Evolutionary conservation across 257 asterid genomes (phyloP).

Genomic region (Plectranthus barbatus): DNA sequence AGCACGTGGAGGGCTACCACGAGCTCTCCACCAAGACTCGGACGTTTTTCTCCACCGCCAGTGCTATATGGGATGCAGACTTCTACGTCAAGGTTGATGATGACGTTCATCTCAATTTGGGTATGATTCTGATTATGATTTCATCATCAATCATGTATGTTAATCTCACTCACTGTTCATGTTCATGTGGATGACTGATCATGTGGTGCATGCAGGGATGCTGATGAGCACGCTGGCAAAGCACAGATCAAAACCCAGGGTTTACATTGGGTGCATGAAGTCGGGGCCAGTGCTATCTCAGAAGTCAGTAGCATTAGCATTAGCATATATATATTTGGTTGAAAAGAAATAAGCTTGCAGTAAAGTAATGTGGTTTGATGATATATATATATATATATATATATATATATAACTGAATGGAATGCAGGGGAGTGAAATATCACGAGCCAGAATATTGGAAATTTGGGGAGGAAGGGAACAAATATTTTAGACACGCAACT

Average conservation of each 20-base stretch:
- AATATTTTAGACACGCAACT: conserved; percentile 76
- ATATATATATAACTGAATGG: too few species aligned
- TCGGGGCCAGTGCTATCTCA: conserved; percentile 69
- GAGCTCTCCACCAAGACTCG: conserved; percentile 58
- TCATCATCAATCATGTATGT: not conserved
- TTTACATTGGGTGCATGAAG: conserved; percentile 86
- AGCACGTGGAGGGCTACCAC: conserved; percentile 62
- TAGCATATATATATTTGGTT: too few species aligned
- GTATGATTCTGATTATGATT: not conserved
- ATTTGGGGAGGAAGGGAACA: conserved; percentile 81
- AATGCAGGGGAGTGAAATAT: conserved; percentile 58
- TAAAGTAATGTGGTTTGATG: too few species aligned
- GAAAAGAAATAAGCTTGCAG: too few species aligned
- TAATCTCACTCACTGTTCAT: too few species aligned
- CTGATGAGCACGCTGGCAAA: conserved; percentile 35
- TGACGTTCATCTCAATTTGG: conserved; percentile 67
- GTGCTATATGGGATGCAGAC: conserved; percentile 61
- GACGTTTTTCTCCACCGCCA: conserved; percentile 51
- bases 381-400: too few species aligned
- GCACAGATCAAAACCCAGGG: conserved; percentile 51
- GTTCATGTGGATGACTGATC: too few species aligned
- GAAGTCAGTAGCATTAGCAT: conserved; percentile 32
- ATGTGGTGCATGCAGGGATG: conserved; percentile 22
- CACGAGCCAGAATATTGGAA: conserved; percentile 87
- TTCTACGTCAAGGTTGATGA: conserved; percentile 79